Base-by-base conservation (phyloP, 805 yeast genomes). In the Zygosaccharomyces gambellarensis region DNA sequence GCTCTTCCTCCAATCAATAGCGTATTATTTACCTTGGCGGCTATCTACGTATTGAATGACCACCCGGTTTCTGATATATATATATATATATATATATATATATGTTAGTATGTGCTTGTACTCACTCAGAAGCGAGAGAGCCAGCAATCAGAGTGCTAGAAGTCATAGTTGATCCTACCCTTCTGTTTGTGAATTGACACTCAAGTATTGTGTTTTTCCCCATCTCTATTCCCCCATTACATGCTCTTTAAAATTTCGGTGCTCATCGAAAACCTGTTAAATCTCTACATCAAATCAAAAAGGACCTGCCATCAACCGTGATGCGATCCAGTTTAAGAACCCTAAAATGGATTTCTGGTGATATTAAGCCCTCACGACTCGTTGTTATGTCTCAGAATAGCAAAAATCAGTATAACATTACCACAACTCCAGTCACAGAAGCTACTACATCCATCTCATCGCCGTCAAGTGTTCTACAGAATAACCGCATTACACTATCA, bases 401-500 rank as follows among this genome's bases (percentile, higher is more conserved):
- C 19, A 8, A 17, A 17, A 34, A 34, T 14, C 22, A 19, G 12
- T 34, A 34, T 21, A 34, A 34, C 22, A 10, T 17, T 14, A 17
- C 43, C 12, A 25, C 42, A n/a, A 39, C 22, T 23, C 43, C 43
- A 25, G 43, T 39, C 6, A 39, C 43, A 11, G 31, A 39, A 39
- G 23, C 43, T 8, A 23, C 43, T 6, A 25, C 22, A 11, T 7
- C 29, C 31, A 19, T 39, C n/a, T 39, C 31, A 11, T 27, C 31
- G 8, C 12, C 43, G 3, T 17, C 38, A 14, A 34, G 10, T 9
- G 22, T 1, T 17, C 22, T 21, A 17, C 11, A 9, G 9, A 25
- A 25, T 10, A 14, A 34, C 11, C 7, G 2, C 22, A 21, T n/a
- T 17, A 4, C 19, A 14, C 21, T 17, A 14, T 17, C 22, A 10